phyloP scores from a whole-genome alignment of 2,329 filamentous ascomycete genomes.

The Albifimbria verrucaria region DNA sequence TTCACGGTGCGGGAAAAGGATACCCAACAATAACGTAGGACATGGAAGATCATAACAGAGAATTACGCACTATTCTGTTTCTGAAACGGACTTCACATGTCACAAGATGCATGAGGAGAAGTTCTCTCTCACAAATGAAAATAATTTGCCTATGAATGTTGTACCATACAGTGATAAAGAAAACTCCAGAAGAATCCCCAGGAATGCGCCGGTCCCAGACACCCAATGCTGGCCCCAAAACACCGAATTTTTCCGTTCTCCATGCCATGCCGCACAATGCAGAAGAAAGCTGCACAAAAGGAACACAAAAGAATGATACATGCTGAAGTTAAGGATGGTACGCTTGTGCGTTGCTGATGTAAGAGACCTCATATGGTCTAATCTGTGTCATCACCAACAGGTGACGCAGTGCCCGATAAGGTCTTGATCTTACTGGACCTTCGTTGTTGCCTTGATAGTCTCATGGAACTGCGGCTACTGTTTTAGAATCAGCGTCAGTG shows the following conservation, averaged over 20 bases:
- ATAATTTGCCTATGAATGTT: background rate
- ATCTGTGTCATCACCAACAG: conserved; percentile 35
- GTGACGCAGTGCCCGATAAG: conserved; percentile 28
- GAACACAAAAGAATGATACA: conserved; percentile 1
- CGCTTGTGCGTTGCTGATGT: too few species aligned
- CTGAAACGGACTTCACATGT: too few species aligned
- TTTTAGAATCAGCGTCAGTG: conserved; percentile 34
- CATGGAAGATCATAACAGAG: too few species aligned
- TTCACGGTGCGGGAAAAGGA: conserved; percentile 10
- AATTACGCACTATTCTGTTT: too few species aligned
- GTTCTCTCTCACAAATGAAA: background rate
- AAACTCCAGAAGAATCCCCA: background rate
- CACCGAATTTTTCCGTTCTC: background rate
- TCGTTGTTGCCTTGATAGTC: conserved; percentile 22
- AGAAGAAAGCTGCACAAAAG: conserved; percentile 8
- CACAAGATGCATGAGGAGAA: too few species aligned
- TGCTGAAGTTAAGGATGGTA: background rate
- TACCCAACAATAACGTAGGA: conserved; percentile 20
- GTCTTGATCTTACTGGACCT: conserved; percentile 26
- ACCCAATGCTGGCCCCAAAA: background rate
- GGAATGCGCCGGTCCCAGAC: background rate
- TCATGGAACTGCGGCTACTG: conserved; percentile 24
- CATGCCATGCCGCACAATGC: conserved; percentile 4
- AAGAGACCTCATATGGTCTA: too few species aligned
- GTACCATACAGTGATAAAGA: background rate